Percentiles rank a stretch among this genome's conserved stretches.
Conservation (phyloP, 495 filamentous ascomycete genomes). For the Aspergillus haitiensis region DNA sequence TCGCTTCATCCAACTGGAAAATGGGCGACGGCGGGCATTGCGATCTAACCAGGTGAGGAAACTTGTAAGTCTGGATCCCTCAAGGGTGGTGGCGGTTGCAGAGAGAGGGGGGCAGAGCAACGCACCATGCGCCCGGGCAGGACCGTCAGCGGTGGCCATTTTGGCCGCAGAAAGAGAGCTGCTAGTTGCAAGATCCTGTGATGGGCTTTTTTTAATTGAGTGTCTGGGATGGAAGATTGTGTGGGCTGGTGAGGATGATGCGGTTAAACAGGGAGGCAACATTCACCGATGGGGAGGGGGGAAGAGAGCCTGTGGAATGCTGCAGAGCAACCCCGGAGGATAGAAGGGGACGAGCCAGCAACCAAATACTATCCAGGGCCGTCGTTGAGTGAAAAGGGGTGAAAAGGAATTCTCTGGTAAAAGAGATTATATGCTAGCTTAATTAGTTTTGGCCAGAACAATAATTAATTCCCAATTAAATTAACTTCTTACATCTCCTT, state of each 20-base stretch:
- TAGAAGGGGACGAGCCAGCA: no score
- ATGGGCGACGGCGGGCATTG: conserved; percentile 76
- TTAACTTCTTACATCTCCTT: no score
- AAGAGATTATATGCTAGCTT: no score
- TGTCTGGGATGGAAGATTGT: no score
- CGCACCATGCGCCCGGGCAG: conserved; percentile 66
- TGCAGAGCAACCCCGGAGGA: no score
- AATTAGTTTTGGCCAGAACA: background rate
- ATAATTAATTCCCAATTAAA: background rate
- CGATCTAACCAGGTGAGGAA: conserved; percentile 48
- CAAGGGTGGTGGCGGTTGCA: conserved; percentile 2
- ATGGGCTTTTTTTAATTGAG: no score
- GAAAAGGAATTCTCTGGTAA: no score
- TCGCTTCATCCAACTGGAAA: conserved; percentile 92
- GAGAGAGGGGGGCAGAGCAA: conserved; percentile 15
- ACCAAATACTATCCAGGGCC: no score
- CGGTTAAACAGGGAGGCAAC: background rate
- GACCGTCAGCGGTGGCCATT: conserved; percentile 70
- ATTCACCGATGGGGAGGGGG: background rate
- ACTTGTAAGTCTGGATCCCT: conserved; percentile 22
- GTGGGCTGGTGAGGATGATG: no score
- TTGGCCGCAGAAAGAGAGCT: conserved; percentile 16
- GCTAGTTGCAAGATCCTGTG: background rate
- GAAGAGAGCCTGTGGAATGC: no score
- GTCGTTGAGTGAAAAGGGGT: no score